Evolutionary conservation across 139 green algal genomes (phyloP).

Genomic region (Chlamydomonas sphaeroides): DNA sequence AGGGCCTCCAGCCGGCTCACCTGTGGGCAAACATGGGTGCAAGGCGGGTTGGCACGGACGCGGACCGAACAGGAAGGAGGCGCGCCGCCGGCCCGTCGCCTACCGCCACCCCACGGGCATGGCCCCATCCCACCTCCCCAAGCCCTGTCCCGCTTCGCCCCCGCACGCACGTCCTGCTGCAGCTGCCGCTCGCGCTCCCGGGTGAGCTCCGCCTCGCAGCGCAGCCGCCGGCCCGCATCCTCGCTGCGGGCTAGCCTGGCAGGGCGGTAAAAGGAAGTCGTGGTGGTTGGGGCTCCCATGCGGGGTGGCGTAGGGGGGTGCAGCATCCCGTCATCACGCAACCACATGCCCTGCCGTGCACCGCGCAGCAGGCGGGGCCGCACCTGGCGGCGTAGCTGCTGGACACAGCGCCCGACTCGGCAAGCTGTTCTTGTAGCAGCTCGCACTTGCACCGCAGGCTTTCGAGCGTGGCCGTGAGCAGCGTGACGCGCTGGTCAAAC

Average conservation of each 20-base stretch:
- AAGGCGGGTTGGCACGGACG: too few relatives aligned
- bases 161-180: constrained; percentile 37
- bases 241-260: constrained; percentile 34
- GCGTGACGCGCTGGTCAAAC: constrained; percentile 28
- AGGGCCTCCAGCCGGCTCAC: constrained; percentile 49
- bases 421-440: constrained; percentile 20
- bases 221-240: constrained; percentile 7
- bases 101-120: background rate
- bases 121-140: too few relatives aligned
- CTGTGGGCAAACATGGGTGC: background rate
- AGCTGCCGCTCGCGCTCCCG: constrained; percentile 39
- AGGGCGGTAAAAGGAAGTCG: background rate
- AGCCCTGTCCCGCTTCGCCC: too few relatives aligned
- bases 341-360: too few relatives aligned
- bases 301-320: too few relatives aligned
- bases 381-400: constrained; percentile 32
- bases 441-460: constrained; percentile 39
- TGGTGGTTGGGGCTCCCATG: too few relatives aligned
- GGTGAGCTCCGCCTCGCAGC: background rate
- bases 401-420: background rate
- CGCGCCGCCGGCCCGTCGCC: background rate
- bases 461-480: constrained; percentile 42
- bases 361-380: too few relatives aligned
- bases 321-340: too few relatives aligned
- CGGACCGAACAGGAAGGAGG: background rate